Percentiles rank a stretch among this genome's conserved stretches.
phyloP scores from a whole-genome alignment of 2,329 filamentous ascomycete species.

The Chrysosporium keratinophilum region DNA sequence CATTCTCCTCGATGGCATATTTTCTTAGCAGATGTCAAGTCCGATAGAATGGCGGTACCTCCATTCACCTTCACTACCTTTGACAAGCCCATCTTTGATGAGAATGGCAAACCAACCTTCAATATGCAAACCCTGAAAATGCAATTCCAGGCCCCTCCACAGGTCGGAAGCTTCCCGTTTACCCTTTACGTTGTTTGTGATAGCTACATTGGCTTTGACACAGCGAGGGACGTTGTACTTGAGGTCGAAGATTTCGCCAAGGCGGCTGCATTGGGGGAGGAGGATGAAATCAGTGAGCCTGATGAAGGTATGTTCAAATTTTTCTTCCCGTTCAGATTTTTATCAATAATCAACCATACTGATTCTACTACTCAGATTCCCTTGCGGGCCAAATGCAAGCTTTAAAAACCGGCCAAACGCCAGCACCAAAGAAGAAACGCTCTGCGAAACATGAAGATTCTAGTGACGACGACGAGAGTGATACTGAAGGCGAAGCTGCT shows the following conservation, averaged over 20 bases:
- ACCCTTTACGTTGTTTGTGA: slow-evolving; percentile 90
- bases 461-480: slow-evolving; percentile 52
- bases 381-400: slow-evolving; percentile 84
- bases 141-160: slow-evolving; percentile 88
- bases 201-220: slow-evolving; percentile 89
- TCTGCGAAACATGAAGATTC: slow-evolving; percentile 47
- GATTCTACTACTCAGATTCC: slow-evolving; percentile 51
- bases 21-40: slow-evolving; percentile 87
- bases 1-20: slow-evolving; percentile 87
- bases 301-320: slow-evolving; percentile 68
- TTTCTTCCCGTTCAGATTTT: neutral
- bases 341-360: neutral
- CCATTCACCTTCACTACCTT: slow-evolving; percentile 93
- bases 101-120: slow-evolving; percentile 75
- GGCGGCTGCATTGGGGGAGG: slow-evolving; percentile 65
- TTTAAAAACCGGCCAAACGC: slow-evolving; percentile 58
- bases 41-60: slow-evolving; percentile 90
- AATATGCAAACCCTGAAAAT: slow-evolving; percentile 94
- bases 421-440: slow-evolving; percentile 46
- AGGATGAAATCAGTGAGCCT: slow-evolving; percentile 95
- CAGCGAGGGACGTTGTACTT: slow-evolving; percentile 79
- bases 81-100: slow-evolving; percentile 75
- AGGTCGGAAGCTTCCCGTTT: slow-evolving; percentile 87
- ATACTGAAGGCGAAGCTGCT: slow-evolving; percentile 53
- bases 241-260: slow-evolving; percentile 82